These are phyloP conservation scores for Agaricus sinodeliciosus DNA, from an alignment of 768 basidiomycete species.

Conservation along the genomic window DNA sequence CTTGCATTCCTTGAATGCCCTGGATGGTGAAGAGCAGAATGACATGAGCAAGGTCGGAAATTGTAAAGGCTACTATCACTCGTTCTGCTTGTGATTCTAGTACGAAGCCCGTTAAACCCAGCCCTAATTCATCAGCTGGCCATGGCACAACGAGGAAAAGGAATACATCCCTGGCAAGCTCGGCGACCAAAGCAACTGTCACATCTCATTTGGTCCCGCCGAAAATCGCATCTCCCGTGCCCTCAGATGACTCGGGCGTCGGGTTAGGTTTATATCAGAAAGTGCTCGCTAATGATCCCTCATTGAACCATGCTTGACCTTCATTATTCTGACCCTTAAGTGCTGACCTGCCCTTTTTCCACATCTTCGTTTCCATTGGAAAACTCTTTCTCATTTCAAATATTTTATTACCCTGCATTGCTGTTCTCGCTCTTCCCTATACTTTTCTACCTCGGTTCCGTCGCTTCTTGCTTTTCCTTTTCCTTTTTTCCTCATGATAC, in stretches of 20 bases:
- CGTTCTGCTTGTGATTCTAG: conserved; percentile 70
- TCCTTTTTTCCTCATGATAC: conserved; percentile 13
- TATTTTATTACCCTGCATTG: conserved; percentile 12
- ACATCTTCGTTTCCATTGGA: conserved; percentile 12
- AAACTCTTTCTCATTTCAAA: conserved; percentile 17
- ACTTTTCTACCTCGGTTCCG: conserved; percentile 13
- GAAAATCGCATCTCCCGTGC: conserved; percentile 62
- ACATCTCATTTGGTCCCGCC: conserved; percentile 23
- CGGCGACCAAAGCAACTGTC: conserved; percentile 38
- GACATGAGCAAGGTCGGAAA: conserved; percentile 38
- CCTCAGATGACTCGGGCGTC: conserved; percentile 77
- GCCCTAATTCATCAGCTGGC: conserved; percentile 11
- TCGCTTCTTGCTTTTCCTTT: conserved; percentile 10
- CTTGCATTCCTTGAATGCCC: conserved; percentile 28
- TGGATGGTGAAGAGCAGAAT: conserved; percentile 22
- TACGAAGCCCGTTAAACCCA: conserved; percentile 21
- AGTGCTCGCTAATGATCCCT: conserved; percentile 70
- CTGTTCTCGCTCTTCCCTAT: conserved; percentile 17
- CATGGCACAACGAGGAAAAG: conserved; percentile 54
- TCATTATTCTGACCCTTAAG: conserved; percentile 24
- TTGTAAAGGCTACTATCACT: conserved; percentile 67
- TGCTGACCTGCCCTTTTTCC: conserved; percentile 8
- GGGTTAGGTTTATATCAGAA: conserved; percentile 64
- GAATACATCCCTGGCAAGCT: conserved; percentile 68
- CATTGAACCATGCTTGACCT: conserved; percentile 34